Base-by-base conservation (phyloP, 306 rosid species). In the Hylodesmum podocarpum region DNA sequence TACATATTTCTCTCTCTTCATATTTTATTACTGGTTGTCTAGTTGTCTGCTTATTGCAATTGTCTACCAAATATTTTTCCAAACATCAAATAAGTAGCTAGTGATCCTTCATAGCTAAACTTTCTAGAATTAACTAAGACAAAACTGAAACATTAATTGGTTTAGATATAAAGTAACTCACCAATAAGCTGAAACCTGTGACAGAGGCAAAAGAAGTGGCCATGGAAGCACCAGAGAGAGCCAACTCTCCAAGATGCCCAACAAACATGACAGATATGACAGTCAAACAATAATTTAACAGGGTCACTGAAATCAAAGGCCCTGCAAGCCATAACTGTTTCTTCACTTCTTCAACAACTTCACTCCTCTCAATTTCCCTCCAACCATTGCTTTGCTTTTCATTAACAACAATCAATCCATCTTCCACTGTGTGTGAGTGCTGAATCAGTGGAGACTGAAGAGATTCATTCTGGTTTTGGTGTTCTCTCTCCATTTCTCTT, bases 251-350 rank as follows among this genome's bases (percentile, higher is more conserved):
- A 8, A 92, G 94, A 84, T 89, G 98, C 10, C 96, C 96, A 0
- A 89, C 93, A 66, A 85, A 93, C 98, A 90, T 93, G 5, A 93
- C 70, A 4, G 98, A 88, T 37, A 93, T 87, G 28, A 89, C 37
- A 79, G 58, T 89, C 0, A 86, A 57, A 71, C 87, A 64, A 31
- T 21, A 85, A 55, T 85, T 88, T 9, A 90, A 46, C 0, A 93
- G 59, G 36, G 70, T 85, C 57, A 86, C 96, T 1, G 84, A 70
- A 10, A 87, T 65, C 44, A 90, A 64, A 11, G 97, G 96, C 33
- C 97, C 96, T 63, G 97, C 88, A 11, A 93, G 83, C 94, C 96
- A 93, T 82, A 90, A 12, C 86, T 90, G 98, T 78, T 77, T 89
- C 68, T 64, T 87, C 21, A 89, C 79, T 85, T 93, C 96, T 69